phyloP scores from a whole-genome alignment of 306 rosid genomes.

The Lablab purpureus region DNA sequence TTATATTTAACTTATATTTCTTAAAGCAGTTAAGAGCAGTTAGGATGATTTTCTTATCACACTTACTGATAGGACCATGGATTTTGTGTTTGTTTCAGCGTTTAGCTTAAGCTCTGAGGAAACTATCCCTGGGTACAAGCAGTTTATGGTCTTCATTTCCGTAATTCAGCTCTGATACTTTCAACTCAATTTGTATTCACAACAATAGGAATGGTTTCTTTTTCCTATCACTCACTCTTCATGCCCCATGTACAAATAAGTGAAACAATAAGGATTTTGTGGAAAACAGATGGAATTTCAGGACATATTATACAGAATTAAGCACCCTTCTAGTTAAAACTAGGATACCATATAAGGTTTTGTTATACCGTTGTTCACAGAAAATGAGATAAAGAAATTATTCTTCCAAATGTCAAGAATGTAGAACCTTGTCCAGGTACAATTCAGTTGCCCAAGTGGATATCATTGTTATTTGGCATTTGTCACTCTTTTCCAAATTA shows the following conservation, averaged over 20 bases:
- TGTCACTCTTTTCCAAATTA: conserved; percentile 80
- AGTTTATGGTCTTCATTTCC: background rate
- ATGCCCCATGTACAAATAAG: conserved; percentile 15
- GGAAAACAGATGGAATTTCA: background rate
- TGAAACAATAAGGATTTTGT: background rate
- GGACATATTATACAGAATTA: conserved; percentile 16
- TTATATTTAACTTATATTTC: conserved; percentile 15
- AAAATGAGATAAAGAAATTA: conserved; percentile 32
- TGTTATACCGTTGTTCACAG: conserved; percentile 24
- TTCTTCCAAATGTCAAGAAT: conserved; percentile 48
- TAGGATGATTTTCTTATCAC: background rate
- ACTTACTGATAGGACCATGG: background rate
- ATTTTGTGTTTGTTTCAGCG: background rate
- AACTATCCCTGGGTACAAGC: background rate
- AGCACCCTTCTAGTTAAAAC: conserved; percentile 29
- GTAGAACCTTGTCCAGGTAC: conserved; percentile 90
- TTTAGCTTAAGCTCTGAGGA: background rate
- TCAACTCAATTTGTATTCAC: background rate
- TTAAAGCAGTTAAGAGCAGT: conserved; percentile 17
- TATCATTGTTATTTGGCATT: conserved; percentile 99
- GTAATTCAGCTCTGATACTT: background rate
- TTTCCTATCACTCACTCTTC: background rate
- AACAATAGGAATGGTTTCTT: background rate
- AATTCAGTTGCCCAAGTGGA: conserved; percentile 97
- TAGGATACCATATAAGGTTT: conserved; percentile 17